Conservation (phyloP, 2,329 filamentous ascomycete genomes). For the Biscogniauxia mediterranea region DNA sequence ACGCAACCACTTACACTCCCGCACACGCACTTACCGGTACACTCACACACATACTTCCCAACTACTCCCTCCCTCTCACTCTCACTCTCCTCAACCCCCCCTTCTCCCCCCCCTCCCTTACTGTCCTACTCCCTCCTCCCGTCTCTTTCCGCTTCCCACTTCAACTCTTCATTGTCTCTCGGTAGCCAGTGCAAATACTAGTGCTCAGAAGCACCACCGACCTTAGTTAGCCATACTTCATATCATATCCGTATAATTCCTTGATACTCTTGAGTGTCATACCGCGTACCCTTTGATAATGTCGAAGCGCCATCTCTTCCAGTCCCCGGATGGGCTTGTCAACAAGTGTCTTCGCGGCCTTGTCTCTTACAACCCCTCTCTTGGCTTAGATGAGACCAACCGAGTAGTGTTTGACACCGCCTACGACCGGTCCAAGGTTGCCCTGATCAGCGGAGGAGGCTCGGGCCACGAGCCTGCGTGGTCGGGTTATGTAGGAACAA, state of each 20-base stretch:
- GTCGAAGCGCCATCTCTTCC: conserved; percentile 54
- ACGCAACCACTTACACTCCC: neutral
- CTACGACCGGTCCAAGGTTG: conserved; percentile 44
- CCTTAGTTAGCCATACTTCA: neutral
- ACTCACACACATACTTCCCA: neutral
- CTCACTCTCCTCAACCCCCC: too few species aligned
- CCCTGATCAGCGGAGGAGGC: conserved; percentile 54
- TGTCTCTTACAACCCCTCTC: conserved; percentile 51
- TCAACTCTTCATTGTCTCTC: neutral
- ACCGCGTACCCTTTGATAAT: conserved; percentile 31
- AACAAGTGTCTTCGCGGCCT: conserved; percentile 50
- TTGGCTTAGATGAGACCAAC: conserved; percentile 50
- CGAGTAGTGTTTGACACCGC: conserved; percentile 50
- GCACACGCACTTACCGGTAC: too few species aligned
- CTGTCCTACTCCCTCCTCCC: too few species aligned
- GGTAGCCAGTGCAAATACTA: neutral
- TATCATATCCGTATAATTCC: neutral
- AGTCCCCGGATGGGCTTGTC: conserved; percentile 52
- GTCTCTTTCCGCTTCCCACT: too few species aligned
- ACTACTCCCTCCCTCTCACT: too few species aligned
- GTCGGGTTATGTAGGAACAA: conserved; percentile 61
- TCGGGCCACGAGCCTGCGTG: conserved; percentile 62
- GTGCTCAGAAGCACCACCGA: neutral
- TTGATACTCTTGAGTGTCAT: neutral
- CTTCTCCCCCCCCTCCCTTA: too few species aligned